Base-by-base conservation (phyloP, 768 basidiomycete species). In the Kwoniella dejecticola region DNA sequence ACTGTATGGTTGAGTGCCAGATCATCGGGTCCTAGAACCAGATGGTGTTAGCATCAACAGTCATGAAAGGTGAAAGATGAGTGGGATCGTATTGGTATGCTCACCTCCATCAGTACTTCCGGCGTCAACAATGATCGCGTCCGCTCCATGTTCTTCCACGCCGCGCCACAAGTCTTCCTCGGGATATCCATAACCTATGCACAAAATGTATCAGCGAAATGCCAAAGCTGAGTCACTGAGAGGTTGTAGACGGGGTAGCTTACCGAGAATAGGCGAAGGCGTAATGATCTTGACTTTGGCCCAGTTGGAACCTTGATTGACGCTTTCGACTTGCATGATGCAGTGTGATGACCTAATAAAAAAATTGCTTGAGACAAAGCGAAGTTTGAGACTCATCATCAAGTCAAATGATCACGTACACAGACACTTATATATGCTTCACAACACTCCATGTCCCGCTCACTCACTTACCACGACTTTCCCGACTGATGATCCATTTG, bases 101-200 rank as follows among this genome's bases (percentile, higher is more conserved):
- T 4, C 17, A 53, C 52, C 52, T 23, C 52, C 52, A 40, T 53
- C 52, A 19, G 52, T 53, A 31, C 29, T 31, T 7, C 52, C 52
- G 8, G 30, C 52, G 23, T 53, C 52, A 23, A 53, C 31, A 24
- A 53, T 53, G 23, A 53, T 53, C 13, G 57, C 57, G 29, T 59
- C 27, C 15, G 57, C 47, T 5, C 38, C 24, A 41, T 59, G 40
- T 17, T 59, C 31, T 33, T 23, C 49, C 19, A 59, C 29, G 10
- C 47, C 57, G 12, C 30, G 17, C 57, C 57, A 59, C 8, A 59
- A 52, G 27, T 59, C 47, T 29, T 49, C 29, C 17, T 29, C 26
- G 26, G 31, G 46, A 27, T 59, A 59, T 17, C 57, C 57, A 27
- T 59, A 46, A 21, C 44, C 41, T 42, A 19, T 7, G 6, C 41